phyloP scores from a whole-genome alignment of 805 yeast genomes.

The Candida maesae region DNA sequence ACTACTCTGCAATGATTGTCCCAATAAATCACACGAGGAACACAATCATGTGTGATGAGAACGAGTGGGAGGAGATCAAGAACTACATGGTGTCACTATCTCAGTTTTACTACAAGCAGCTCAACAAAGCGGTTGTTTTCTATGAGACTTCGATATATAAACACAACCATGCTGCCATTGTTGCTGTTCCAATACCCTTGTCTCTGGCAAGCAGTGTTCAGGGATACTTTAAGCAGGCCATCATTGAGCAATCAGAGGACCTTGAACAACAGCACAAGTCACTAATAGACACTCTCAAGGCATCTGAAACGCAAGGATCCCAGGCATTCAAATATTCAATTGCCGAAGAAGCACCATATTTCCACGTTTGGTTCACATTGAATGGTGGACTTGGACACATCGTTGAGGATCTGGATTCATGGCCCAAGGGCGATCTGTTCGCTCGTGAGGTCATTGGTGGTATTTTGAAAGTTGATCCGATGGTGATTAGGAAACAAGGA shows the following conservation, averaged over 20 bases:
- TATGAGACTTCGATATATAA: conserved; percentile 39
- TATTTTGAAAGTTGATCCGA: conserved; percentile 35
- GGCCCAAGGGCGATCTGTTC: conserved; percentile 47
- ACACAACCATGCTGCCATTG: conserved; percentile 37
- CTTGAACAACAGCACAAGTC: conserved; percentile 35
- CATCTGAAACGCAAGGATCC: conserved; percentile 21
- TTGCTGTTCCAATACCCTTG: conserved; percentile 41
- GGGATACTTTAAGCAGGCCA: conserved; percentile 41
- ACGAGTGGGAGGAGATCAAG: conserved; percentile 40
- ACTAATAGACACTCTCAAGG: conserved; percentile 36
- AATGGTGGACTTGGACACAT: conserved; percentile 51
- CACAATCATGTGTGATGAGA: conserved; percentile 38
- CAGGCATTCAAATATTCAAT: conserved; percentile 32
- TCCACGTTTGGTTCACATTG: conserved; percentile 45
- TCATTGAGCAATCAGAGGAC: conserved; percentile 35
- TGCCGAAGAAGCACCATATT: conserved; percentile 46
- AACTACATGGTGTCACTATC: conserved; percentile 41
- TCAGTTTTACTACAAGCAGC: conserved; percentile 33
- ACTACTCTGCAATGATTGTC: conserved; percentile 35
- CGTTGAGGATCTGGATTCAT: conserved; percentile 35
- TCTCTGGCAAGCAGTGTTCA: conserved; percentile 28
- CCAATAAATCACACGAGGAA: conserved; percentile 40
- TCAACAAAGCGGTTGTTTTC: conserved; percentile 37
- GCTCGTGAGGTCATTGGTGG: conserved; percentile 46
- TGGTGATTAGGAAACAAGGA: conserved; percentile 32